Evolutionary conservation across 2,329 filamentous ascomycete species (phyloP).

Genomic region (Arthrobotrys iridis): DNA sequence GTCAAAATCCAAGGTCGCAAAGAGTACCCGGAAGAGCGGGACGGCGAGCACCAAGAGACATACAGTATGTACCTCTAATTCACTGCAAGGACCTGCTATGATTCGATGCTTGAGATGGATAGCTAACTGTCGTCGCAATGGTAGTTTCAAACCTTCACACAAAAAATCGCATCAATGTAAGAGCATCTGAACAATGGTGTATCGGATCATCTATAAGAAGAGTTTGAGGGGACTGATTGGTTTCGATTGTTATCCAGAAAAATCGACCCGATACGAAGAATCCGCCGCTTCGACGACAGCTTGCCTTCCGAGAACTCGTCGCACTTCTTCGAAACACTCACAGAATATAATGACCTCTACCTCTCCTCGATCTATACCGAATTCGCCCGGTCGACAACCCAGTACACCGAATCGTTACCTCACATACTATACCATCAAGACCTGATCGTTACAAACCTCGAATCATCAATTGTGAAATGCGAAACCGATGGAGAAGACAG

Average conservation of each 20-base stretch:
- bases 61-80: constrained; percentile 52
- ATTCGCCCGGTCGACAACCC: constrained; percentile 78
- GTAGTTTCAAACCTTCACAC: constrained; percentile 59
- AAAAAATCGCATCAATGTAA: constrained; percentile 58
- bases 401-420: constrained; percentile 86
- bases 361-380: constrained; percentile 80
- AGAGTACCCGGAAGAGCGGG: constrained; percentile 55
- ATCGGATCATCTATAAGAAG: not conserved
- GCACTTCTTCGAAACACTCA: constrained; percentile 82
- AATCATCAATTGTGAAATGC: constrained; percentile 72
- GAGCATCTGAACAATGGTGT: not conserved
- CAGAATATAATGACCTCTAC: constrained; percentile 92
- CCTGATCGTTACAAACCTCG: constrained; percentile 74
- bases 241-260: constrained; percentile 53
- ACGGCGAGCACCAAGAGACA: constrained; percentile 56
- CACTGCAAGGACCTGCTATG: too few relatives aligned
- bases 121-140: constrained; percentile 8
- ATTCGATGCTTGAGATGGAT: not conserved
- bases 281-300: constrained; percentile 84
- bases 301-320: constrained; percentile 83
- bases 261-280: constrained; percentile 89
- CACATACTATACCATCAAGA: constrained; percentile 92
- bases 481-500: constrained; percentile 82
- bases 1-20: constrained; percentile 39
- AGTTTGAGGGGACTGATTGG: not conserved